phyloP scores from a whole-genome alignment of 1,139 yeast species.

The Suhomyces anneliseae region DNA sequence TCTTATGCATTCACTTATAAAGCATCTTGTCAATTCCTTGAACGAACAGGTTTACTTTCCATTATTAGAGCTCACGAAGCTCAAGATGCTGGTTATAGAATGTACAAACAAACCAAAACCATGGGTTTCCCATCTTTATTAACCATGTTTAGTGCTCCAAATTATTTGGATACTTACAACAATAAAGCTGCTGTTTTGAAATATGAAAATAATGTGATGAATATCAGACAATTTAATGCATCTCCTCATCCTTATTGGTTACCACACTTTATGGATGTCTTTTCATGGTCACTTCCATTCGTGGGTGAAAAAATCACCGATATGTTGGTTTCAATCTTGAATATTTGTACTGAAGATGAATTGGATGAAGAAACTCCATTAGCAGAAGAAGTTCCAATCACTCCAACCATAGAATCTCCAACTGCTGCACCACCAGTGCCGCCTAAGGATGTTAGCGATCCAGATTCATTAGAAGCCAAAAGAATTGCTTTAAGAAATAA shows the following conservation, averaged over 20 bases:
- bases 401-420: slow-evolving; percentile 3
- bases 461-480: slow-evolving; percentile 38
- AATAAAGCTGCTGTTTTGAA: slow-evolving; percentile 95
- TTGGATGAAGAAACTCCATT: slow-evolving; percentile 70
- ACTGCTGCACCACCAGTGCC: slow-evolving; percentile 8
- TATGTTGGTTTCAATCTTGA: slow-evolving; percentile 85
- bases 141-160: slow-evolving; percentile 95
- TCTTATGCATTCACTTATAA: slow-evolving; percentile 85
- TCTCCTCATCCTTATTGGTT: slow-evolving; percentile 97
- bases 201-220: slow-evolving; percentile 90
- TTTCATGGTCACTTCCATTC: slow-evolving; percentile 96
- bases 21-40: slow-evolving; percentile 81
- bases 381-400: slow-evolving; percentile 21
- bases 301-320: slow-evolving; percentile 97
- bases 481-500: slow-evolving; percentile 76
- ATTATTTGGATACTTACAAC: slow-evolving; percentile 88
- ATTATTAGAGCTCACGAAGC: slow-evolving; percentile 97
- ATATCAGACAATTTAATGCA: slow-evolving; percentile 89
- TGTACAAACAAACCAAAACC: slow-evolving; percentile 82
- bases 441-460: slow-evolving; percentile 5
- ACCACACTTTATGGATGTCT: slow-evolving; percentile 96
- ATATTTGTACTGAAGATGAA: slow-evolving; percentile 95
- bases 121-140: slow-evolving; percentile 92
- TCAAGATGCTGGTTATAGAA: slow-evolving; percentile 95
- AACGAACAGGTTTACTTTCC: slow-evolving; percentile 74